Base-by-base conservation (phyloP, 1,139 yeast genomes). In the Zygoascus hellenicus region DNA sequence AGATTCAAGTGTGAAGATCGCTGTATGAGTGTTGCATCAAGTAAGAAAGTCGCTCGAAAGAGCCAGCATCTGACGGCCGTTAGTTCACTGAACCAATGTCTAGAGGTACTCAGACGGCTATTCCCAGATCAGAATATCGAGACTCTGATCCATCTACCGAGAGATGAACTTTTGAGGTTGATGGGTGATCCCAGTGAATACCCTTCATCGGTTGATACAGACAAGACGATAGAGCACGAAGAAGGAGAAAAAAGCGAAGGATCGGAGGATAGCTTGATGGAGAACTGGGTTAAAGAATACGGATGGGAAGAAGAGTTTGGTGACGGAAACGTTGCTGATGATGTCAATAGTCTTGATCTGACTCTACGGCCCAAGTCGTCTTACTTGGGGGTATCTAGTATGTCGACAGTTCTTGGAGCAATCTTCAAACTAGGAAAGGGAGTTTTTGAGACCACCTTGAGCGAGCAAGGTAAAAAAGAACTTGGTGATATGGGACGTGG, bases 271-370 rank as follows among this genome's bases (percentile, higher is more conserved):
- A 32, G 19, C 9, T 17, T 15, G 5, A 14, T 17, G 28, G 26
- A 14, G 10, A 13, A 41, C 10, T 32, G n/a, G 9, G 43, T 41
- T 7, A 41, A 41, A 17, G 48, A 46, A 31, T 46, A 36, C 17
- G 46, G 46, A 29, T 46, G 48, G 48, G 42, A 42, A 29, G 48
- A 46, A 31, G 42, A 42, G 15, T 17, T 39, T 2, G 43, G 26
- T 13, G 41, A 40, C 9, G 35, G n/a, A 33, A 42, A 30, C 6
- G 16, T 42, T 3, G 45, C 40, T 16, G 45, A 42, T 33, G 45
- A 42, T 34, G 45, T 35, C 7, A 42, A 42, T 15, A 32, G 40
- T 19, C 14, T 42, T 11, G 34, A 35, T 33, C 11, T 14, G 10
- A 16, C 11, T 17, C 40, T 14, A 16, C 7, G 30, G 11, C 40